A percentile compares a stretch with the other conserved stretches of the same genome.
Evolutionary conservation across 306 rosid species (phyloP).

Genomic region (Acacia melanoxylon): DNA sequence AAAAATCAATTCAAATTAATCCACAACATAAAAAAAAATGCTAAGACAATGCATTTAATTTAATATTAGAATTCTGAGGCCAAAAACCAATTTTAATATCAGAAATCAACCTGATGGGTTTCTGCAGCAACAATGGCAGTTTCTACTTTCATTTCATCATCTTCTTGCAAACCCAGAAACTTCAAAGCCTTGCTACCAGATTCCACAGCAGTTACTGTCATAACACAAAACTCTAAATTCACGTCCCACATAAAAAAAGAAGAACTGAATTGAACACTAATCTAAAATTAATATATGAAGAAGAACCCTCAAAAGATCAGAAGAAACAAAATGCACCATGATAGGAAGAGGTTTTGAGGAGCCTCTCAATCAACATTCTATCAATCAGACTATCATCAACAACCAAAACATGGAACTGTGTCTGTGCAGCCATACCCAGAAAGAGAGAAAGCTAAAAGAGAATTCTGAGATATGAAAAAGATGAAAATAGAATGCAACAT

Average conservation of each 20-base stretch:
- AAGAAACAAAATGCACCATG: slow-evolving; percentile 51
- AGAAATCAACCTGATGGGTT: slow-evolving; percentile 48
- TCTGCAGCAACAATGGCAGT: slow-evolving; percentile 36
- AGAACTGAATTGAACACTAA: neutral
- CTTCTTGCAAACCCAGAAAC: slow-evolving; percentile 70
- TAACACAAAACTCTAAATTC: slow-evolving; percentile 2
- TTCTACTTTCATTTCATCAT: slow-evolving; percentile 38
- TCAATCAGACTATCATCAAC: slow-evolving; percentile 85
- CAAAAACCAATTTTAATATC: neutral
- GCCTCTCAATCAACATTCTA: slow-evolving; percentile 78
- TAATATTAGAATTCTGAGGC: neutral
- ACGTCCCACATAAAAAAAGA: neutral
- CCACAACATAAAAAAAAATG: neutral
- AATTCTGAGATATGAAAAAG: neutral
- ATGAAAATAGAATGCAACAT: slow-evolving; percentile 32
- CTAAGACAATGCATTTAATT: neutral
- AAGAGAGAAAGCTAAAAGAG: neutral
- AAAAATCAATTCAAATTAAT: slow-evolving; percentile 9
- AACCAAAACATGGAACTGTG: slow-evolving; percentile 83
- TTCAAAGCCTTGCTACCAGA: slow-evolving; percentile 83
- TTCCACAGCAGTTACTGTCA: slow-evolving; percentile 78
- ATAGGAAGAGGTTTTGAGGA: slow-evolving; percentile 83
- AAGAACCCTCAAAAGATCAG: neutral
- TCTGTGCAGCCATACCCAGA: slow-evolving; percentile 51
- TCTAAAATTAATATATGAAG: neutral